Evolutionary conservation across 2,329 filamentous ascomycete genomes (phyloP).

Genomic region (Colletotrichum incanum): DNA sequence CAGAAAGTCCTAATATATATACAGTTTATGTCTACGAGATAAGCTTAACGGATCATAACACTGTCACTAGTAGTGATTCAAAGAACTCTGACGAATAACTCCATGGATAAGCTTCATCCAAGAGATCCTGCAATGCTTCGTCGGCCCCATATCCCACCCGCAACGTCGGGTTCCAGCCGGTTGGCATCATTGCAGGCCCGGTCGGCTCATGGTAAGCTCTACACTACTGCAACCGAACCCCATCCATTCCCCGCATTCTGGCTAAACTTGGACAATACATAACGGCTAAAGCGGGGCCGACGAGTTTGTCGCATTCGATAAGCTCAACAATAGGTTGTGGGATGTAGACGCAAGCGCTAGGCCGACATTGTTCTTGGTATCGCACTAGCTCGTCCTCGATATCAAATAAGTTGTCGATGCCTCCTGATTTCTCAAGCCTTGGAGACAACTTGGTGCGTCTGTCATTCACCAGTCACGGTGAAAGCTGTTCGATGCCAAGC

Average conservation of each 20-base stretch:
- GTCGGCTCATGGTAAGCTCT: conserved; percentile 10
- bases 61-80: background rate
- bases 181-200: conserved; percentile 9
- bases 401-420: background rate
- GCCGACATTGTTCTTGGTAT: background rate
- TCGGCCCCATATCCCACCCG: conserved; percentile 1
- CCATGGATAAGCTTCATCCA: background rate
- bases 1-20: background rate
- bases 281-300: conserved; percentile 21
- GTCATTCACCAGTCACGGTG: background rate
- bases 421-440: background rate
- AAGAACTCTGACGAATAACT: too few relatives aligned
- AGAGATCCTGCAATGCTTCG: background rate
- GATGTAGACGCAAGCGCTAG: background rate
- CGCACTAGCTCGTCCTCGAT: background rate
- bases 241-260: conserved; percentile 38
- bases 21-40: background rate
- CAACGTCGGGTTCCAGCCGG: background rate
- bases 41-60: background rate
- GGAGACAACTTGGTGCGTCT: background rate
- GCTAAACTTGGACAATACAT: conserved; percentile 32
- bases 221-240: conserved; percentile 14
- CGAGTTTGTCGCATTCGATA: background rate
- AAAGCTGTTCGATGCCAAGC: background rate
- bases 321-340: background rate